Base-by-base conservation (phyloP, 2,329 filamentous ascomycete species). In the Endothia cerciana region DNA sequence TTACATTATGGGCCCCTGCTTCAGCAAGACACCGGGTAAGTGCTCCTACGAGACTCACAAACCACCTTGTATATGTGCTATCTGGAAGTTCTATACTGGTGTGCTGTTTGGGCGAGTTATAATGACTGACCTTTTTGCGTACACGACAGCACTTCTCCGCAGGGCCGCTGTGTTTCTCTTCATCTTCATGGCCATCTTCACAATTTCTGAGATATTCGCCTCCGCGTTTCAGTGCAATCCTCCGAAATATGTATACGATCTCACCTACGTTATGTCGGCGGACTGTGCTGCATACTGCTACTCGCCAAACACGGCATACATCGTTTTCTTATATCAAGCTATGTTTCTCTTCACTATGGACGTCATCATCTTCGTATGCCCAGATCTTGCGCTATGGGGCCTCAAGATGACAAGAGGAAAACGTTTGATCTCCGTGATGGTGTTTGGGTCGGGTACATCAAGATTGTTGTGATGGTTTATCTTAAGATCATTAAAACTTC, bases 191-290 rank as follows among this genome's bases (percentile, higher is more conserved):
- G 40, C 56, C 10, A 43, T 68, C 5, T 68, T 68, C n/a, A 66
- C 66, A 19, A 60, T 68, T 38, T 68, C 66, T 30, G 64, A 64
- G 13, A 60, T 51, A 30, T 41, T 61, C 19, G 53, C 63, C 47
- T 60, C 64, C n/a, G 64, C 66, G 22, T 59, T 68, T 33, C 65
- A 66, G 38, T 68, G 66, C 56, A 68, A 64, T 10, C 64, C 66
- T 28, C 66, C 66, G 11, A 68, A 66, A 62, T 68, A 68, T 53
- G 38, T 51, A 15, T 68, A 59, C 55, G n/a, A 68, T 28, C 36
- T 68, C 3, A 4, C 49, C 28, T 68, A 40, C 17, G n/a, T 68
- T 15, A 64, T 68, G 64, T 58, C 61, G 40, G 61, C 67, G 4
- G 67, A 67, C 11, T 43, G 64, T 8, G 41, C 41, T 36, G 57